Conservation (phyloP, 148 eudicot species). For the Chenopodium berlandieri region DNA sequence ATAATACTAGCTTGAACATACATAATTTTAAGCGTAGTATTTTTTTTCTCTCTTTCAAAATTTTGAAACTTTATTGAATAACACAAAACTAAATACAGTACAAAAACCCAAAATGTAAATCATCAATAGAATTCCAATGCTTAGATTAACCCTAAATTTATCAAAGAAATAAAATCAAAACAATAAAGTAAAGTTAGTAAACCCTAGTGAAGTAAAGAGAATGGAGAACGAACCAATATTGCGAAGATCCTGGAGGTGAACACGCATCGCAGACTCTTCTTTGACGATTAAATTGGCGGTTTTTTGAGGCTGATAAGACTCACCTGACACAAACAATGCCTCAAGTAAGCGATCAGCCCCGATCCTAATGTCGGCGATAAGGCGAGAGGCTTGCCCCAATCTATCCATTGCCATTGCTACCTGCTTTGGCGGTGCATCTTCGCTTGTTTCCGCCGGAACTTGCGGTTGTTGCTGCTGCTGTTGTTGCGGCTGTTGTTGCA, state of each 20-base stretch:
- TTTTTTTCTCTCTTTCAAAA: too few relatives aligned
- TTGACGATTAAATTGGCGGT: constrained; percentile 47
- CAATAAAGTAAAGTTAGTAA: neutral
- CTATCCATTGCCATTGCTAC: constrained; percentile 92
- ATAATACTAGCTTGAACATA: too few relatives aligned
- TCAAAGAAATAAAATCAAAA: too few relatives aligned
- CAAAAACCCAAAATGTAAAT: too few relatives aligned
- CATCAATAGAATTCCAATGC: too few relatives aligned
- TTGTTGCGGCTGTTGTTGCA: neutral
- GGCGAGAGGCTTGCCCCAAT: constrained; percentile 71
- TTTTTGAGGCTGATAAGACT: constrained; percentile 48
- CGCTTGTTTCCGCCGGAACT: constrained; percentile 15
- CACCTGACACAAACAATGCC: constrained; percentile 52
- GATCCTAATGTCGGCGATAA: constrained; percentile 78
- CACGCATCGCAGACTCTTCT: constrained; percentile 69
- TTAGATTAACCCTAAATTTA: too few relatives aligned
- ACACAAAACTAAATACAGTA: too few relatives aligned
- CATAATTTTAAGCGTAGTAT: too few relatives aligned
- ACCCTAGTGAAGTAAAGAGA: constrained; percentile 2
- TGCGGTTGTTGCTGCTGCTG: constrained; percentile 16
- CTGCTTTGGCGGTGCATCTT: constrained; percentile 93
- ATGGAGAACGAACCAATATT: constrained; percentile 47
- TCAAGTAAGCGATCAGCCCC: constrained; percentile 93
- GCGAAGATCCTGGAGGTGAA: constrained; percentile 66
- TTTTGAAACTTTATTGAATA: too few relatives aligned